Evolutionary conservation across 345 rosid species (phyloP).

Genomic region (Rhodamnia argentea): DNA sequence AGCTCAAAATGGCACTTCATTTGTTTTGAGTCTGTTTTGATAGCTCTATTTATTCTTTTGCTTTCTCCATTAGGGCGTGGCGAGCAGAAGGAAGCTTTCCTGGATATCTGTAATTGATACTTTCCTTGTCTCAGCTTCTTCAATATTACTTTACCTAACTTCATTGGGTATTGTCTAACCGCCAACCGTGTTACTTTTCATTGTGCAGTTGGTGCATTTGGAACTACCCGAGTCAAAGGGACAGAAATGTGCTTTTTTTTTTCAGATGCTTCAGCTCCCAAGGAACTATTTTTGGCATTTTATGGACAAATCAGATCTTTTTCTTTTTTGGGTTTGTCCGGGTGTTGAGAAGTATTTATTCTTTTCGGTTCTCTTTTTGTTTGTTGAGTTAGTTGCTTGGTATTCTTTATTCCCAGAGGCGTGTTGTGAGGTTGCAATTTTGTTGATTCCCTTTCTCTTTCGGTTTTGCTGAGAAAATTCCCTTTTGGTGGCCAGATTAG

Average conservation of each 20-base stretch:
- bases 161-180: neutral
- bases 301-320: conserved; percentile 3
- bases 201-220: conserved; percentile 24
- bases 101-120: conserved; percentile 15
- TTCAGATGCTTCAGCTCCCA: conserved; percentile 82
- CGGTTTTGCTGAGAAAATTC: conserved; percentile 7
- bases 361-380: neutral
- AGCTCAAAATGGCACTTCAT: conserved; percentile 77
- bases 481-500: conserved; percentile 6
- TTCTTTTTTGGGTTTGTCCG: conserved; percentile 2
- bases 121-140: neutral
- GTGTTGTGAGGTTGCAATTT: conserved; percentile 51
- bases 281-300: conserved; percentile 23
- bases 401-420: conserved; percentile 36
- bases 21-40: conserved; percentile 42
- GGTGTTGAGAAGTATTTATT: conserved; percentile 16
- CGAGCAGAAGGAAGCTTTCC: conserved; percentile 25
- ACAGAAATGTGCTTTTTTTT: conserved; percentile 62
- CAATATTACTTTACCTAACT: neutral
- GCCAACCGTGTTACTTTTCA: neutral
- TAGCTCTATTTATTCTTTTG: conserved; percentile 13
- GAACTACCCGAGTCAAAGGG: conserved; percentile 39
- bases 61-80: conserved; percentile 17
- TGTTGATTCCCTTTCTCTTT: conserved; percentile 1
- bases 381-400: conserved; percentile 28